These are phyloP conservation scores for Talaromyces sp. DNA, from an alignment of 2,329 filamentous ascomycete genomes.

Conservation along the genomic window DNA sequence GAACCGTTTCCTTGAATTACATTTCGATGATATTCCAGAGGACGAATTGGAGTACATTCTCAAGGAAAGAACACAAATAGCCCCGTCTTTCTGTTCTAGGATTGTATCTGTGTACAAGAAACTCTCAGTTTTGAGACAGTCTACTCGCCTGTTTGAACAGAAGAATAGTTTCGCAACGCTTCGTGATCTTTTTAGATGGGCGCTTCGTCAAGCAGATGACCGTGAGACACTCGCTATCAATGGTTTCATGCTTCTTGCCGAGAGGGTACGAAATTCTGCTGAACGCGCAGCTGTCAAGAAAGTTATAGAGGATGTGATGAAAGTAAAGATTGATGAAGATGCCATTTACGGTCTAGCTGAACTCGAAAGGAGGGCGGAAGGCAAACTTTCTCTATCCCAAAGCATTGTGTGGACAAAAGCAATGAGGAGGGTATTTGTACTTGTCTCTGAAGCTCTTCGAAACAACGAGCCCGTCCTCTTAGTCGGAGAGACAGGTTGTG, in stretches of 20 bases:
- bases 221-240: constrained; percentile 86
- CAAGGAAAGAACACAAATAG: constrained; percentile 80
- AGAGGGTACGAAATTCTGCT: constrained; percentile 86
- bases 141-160: constrained; percentile 88
- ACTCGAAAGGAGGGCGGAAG: constrained; percentile 53
- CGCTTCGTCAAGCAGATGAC: constrained; percentile 75
- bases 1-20: constrained; percentile 93
- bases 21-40: constrained; percentile 97
- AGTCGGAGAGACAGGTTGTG: constrained; percentile 94
- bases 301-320: constrained; percentile 88
- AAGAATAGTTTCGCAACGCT: constrained; percentile 97
- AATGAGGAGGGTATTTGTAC: constrained; percentile 85
- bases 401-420: constrained; percentile 87
- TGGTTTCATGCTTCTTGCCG: constrained; percentile 93
- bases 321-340: constrained; percentile 71
- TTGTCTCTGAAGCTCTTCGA: constrained; percentile 79
- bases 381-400: constrained; percentile 36
- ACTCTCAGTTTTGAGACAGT: constrained; percentile 83
- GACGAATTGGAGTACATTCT: constrained; percentile 89
- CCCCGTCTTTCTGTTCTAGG: constrained; percentile 82
- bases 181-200: constrained; percentile 94
- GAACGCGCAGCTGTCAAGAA: constrained; percentile 80
- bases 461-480: constrained; percentile 93
- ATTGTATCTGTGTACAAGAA: constrained; percentile 95
- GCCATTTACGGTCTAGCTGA: constrained; percentile 65